Conservation (phyloP, 2,329 filamentous ascomycete genomes). For the Trichoderma oligosporum region DNA sequence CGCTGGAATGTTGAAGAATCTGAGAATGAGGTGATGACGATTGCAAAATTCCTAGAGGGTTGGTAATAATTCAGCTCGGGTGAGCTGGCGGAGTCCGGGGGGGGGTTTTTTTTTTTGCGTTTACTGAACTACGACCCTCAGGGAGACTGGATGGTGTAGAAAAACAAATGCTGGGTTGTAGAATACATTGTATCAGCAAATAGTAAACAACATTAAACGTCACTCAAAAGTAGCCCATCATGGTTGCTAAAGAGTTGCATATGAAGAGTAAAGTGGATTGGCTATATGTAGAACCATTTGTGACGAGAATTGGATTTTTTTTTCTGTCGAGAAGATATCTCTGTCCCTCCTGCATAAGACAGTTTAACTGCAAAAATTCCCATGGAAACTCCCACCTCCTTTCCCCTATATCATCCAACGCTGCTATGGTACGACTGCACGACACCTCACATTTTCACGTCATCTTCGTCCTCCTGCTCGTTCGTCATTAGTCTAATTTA, state of each 20-base stretch:
- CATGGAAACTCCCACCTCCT: slow-evolving; percentile 6
- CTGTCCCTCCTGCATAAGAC: slow-evolving; percentile 15
- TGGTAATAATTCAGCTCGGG: background rate
- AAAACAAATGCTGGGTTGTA: slow-evolving; percentile 8
- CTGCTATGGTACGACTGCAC: background rate
- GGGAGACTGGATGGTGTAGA: background rate
- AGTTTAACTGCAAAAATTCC: slow-evolving; percentile 18
- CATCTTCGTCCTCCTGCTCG: background rate
- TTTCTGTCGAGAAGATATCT: slow-evolving; percentile 10
- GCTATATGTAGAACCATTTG: slow-evolving; percentile 31
- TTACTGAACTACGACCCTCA: background rate
- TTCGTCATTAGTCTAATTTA: slow-evolving; percentile 41
- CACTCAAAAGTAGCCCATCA: background rate
- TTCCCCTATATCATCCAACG: slow-evolving; percentile 16
- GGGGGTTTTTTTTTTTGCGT: slow-evolving; percentile 17
- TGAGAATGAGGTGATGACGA: background rate
- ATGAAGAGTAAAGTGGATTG: slow-evolving; percentile 26
- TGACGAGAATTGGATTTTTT: background rate
- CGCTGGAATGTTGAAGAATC: background rate
- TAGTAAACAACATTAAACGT: background rate
- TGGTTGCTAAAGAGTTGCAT: background rate
- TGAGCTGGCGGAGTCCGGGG: slow-evolving; percentile 5
- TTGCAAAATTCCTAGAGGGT: background rate
- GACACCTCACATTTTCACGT: background rate
- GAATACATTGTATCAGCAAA: background rate